A percentile compares a stretch with the other conserved stretches of the same genome.
Conservation (phyloP, 768 basidiomycete genomes). For the Phallus indusiatus region DNA sequence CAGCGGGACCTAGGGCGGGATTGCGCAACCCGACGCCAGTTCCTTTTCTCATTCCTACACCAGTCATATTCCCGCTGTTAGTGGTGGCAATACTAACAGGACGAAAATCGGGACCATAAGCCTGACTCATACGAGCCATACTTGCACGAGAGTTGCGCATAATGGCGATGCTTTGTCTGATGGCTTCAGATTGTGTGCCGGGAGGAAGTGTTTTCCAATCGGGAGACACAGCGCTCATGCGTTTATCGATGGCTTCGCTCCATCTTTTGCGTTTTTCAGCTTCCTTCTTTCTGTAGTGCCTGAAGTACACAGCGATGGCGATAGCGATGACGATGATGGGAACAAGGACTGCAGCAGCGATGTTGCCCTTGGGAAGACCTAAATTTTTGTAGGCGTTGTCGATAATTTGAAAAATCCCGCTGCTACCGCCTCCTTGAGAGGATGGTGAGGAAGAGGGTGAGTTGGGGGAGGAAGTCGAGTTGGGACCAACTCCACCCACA, state of each 20-base stretch:
- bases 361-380: slow-evolving; percentile 39
- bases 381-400: slow-evolving; percentile 23
- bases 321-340: slow-evolving; percentile 43
- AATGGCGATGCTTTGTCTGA: slow-evolving; percentile 23
- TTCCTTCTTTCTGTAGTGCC: slow-evolving; percentile 37
- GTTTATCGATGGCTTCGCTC: slow-evolving; percentile 62
- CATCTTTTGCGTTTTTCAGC: slow-evolving; percentile 48
- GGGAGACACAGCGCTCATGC: slow-evolving; percentile 72
- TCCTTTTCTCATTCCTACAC: slow-evolving; percentile 1
- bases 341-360: slow-evolving; percentile 57
- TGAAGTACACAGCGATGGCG: slow-evolving; percentile 40
- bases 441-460: neutral
- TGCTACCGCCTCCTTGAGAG: neutral
- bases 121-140: slow-evolving; percentile 19
- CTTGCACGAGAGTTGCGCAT: slow-evolving; percentile 45
- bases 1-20: neutral
- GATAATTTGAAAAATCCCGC: slow-evolving; percentile 19
- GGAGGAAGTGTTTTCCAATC: slow-evolving; percentile 70
- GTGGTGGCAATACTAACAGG: slow-evolving; percentile 10
- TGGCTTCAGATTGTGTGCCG: slow-evolving; percentile 64
- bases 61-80: slow-evolving; percentile 18
- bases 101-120: slow-evolving; percentile 23
- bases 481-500: slow-evolving; percentile 10
- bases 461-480: neutral
- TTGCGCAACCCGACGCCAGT: slow-evolving; percentile 9